Evolutionary conservation across 352 stramenopile genomes (phyloP).

Genomic region (Phytophthora palmivora): DNA sequence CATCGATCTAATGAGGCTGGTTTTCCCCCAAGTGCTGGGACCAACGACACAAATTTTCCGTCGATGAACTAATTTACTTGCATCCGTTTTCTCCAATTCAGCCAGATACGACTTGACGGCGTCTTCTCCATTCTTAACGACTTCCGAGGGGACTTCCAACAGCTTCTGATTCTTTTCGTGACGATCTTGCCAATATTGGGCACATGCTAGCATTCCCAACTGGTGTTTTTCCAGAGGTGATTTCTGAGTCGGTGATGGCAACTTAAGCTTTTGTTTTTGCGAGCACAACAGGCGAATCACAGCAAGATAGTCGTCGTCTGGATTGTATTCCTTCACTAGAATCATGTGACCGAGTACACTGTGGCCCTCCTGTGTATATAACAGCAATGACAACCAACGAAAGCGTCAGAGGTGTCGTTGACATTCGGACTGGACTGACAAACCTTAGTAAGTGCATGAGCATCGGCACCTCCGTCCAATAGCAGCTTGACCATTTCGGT

Average conservation of each 20-base stretch:
- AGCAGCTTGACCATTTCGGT: too few species aligned
- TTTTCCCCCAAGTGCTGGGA: slow-evolving; percentile 25
- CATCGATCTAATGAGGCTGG: slow-evolving; percentile 20
- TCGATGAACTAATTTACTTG: slow-evolving; percentile 1
- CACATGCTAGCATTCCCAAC: background rate
- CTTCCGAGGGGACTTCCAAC: slow-evolving; percentile 3
- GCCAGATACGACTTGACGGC: slow-evolving; percentile 9
- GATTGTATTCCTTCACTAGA: background rate
- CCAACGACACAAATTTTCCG: slow-evolving; percentile 23
- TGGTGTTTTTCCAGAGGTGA: background rate
- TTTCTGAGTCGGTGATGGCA: background rate
- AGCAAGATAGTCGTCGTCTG: background rate
- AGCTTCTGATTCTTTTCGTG: background rate
- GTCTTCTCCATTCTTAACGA: slow-evolving; percentile 5
- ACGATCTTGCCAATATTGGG: background rate
- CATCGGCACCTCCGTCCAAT: background rate
- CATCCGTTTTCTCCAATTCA: slow-evolving; percentile 6
- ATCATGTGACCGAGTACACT: background rate
- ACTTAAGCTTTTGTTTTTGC: background rate
- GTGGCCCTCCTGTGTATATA: background rate
- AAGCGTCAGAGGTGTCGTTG: background rate
- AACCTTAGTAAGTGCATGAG: background rate
- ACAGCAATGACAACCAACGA: background rate
- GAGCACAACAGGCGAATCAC: background rate
- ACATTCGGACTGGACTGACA: background rate